Evolutionary conservation across 768 basidiomycete species (phyloP).

Genomic region (Tricholoma flavovirens): DNA sequence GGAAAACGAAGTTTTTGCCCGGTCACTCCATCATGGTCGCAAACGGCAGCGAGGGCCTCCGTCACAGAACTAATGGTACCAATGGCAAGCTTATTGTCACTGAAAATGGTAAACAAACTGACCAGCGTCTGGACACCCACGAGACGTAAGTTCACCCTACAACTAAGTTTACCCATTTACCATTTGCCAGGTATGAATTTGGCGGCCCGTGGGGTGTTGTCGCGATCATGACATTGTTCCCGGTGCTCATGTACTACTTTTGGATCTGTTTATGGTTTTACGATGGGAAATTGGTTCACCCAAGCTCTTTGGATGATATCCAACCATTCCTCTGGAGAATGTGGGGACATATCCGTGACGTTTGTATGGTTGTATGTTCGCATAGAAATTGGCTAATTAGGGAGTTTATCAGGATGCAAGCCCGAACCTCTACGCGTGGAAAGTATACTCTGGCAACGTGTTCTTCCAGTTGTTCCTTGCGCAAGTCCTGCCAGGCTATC

Average conservation of each 20-base stretch:
- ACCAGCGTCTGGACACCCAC: conserved; percentile 71
- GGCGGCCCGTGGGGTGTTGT: conserved; percentile 89
- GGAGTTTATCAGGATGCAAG: conserved; percentile 71
- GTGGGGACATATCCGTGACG: conserved; percentile 80
- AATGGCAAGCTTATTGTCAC: conserved; percentile 38
- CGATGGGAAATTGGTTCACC: conserved; percentile 74
- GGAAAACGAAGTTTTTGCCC: conserved; percentile 2
- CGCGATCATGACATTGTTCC: conserved; percentile 93
- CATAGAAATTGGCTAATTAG: background rate
- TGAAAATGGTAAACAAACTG: conserved; percentile 68
- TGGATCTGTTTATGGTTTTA: conserved; percentile 98
- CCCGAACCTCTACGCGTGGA: conserved; percentile 85
- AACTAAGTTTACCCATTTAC: conserved; percentile 3
- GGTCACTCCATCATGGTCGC: conserved; percentile 12
- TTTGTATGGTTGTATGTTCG: conserved; percentile 24
- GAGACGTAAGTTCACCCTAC: conserved; percentile 35
- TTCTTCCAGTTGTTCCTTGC: conserved; percentile 88
- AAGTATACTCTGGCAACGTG: conserved; percentile 85
- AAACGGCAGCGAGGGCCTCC: conserved; percentile 14
- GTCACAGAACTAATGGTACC: conserved; percentile 18
- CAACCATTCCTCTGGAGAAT: conserved; percentile 73
- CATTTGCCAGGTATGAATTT: conserved; percentile 75
- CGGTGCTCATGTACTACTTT: conserved; percentile 95
- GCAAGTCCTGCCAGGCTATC: conserved; percentile 84
- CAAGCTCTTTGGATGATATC: conserved; percentile 63